Conservation (phyloP, 257 asterid species). For the Fraxinus quadrangulata region DNA sequence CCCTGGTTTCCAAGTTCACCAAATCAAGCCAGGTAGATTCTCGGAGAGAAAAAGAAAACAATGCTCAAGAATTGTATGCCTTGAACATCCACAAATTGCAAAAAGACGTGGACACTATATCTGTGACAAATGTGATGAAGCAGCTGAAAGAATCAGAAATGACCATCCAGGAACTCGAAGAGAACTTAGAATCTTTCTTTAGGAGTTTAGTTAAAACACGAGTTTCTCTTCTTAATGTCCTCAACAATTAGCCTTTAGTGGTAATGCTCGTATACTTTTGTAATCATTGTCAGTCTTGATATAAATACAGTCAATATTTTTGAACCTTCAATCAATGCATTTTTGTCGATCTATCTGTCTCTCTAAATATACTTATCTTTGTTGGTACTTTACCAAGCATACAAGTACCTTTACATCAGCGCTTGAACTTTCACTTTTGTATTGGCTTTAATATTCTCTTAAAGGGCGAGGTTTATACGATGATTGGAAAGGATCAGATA, state of each 20-base stretch:
- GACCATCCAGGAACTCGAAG: slow-evolving; percentile 25
- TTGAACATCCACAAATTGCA: background rate
- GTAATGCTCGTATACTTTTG: background rate
- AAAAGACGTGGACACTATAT: background rate
- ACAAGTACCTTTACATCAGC: background rate
- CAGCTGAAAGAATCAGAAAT: slow-evolving; percentile 16
- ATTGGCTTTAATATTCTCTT: background rate
- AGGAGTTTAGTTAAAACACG: slow-evolving; percentile 23
- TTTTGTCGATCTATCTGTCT: background rate
- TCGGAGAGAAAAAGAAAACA: background rate
- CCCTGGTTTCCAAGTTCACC: slow-evolving; percentile 29
- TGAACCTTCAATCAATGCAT: background rate
- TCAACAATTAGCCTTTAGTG: slow-evolving; percentile 24
- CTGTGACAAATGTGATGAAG: slow-evolving; percentile 17
- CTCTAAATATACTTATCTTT: background rate
- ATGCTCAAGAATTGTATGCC: slow-evolving; percentile 1
- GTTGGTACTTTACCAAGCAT: background rate
- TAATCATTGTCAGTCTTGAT: background rate
- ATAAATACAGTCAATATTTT: background rate
- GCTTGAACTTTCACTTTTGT: background rate
- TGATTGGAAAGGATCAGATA: background rate
- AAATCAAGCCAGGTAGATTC: slow-evolving; percentile 7
- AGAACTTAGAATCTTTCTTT: slow-evolving; percentile 12
- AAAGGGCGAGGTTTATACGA: background rate
- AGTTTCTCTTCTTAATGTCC: slow-evolving; percentile 30